Evolutionary conservation across 176 grass and related monocot genomes (phyloP).

Genomic region (Cenchrus purpureus): DNA sequence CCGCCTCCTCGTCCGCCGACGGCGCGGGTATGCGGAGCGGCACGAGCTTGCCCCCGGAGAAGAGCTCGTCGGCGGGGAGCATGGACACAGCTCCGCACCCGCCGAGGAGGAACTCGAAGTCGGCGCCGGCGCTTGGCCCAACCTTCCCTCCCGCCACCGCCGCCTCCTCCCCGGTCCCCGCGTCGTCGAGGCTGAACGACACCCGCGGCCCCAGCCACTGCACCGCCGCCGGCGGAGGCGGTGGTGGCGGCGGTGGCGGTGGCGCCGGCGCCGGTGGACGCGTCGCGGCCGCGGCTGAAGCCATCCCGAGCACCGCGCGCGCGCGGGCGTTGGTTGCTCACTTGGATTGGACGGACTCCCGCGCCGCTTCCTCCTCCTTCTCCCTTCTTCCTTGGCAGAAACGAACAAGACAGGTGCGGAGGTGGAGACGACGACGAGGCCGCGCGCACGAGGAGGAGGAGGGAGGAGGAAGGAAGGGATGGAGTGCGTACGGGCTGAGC

Average conservation of each 20-base stretch:
- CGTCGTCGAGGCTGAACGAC: conserved; percentile 82
- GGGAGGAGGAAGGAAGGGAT: neutral
- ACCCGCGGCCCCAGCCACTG: conserved; percentile 76
- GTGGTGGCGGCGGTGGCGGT: neutral
- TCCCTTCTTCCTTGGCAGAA: neutral
- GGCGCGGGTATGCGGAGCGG: conserved; percentile 58
- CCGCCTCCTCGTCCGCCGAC: neutral
- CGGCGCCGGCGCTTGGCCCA: conserved; percentile 26
- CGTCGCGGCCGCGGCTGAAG: conserved; percentile 52
- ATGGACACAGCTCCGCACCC: conserved; percentile 61
- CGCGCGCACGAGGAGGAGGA: too few relatives aligned
- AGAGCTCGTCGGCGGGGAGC: conserved; percentile 91
- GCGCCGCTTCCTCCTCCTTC: neutral
- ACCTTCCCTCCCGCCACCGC: conserved; percentile 3
- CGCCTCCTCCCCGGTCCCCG: neutral
- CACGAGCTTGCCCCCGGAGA: conserved; percentile 86
- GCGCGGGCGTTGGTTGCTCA: too few relatives aligned
- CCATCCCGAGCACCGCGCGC: conserved; percentile 24
- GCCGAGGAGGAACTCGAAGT: conserved; percentile 86
- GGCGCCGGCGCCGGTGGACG: conserved; percentile 54
- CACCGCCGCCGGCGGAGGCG: neutral
- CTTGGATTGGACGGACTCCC: neutral
- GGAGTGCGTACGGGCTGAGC: conserved; percentile 1
- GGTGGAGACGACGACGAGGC: neutral
- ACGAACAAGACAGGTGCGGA: conserved; percentile 13